These are phyloP conservation scores for Sanghuangporus sanghuang DNA, from an alignment of 1,284 basidiomycete species.

Conservation along the genomic window DNA sequence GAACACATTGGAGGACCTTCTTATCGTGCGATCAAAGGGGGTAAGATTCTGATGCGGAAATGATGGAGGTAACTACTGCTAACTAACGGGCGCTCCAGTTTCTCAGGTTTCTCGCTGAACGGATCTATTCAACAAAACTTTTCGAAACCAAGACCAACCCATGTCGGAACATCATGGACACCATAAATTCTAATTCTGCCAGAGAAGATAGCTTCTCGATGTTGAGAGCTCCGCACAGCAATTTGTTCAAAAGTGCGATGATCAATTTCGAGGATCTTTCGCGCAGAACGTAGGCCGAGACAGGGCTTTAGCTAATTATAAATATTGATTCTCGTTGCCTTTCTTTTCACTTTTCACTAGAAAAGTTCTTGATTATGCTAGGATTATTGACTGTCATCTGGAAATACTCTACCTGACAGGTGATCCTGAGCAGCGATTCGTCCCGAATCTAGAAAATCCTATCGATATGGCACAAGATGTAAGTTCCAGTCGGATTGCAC, in stretches of 20 bases:
- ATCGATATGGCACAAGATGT: not conserved
- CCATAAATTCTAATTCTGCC: not conserved
- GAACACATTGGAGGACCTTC: not conserved
- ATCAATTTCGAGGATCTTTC: not conserved
- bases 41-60: not conserved
- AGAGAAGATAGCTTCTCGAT: not conserved
- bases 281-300: not conserved
- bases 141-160: not conserved
- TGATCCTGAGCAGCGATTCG: not conserved
- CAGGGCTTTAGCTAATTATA: not conserved
- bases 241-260: not conserved
- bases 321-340: not conserved
- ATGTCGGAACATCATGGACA: not conserved
- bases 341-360: not conserved
- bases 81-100: not conserved
- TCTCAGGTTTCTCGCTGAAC: not conserved
- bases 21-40: not conserved
- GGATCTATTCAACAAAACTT: not conserved
- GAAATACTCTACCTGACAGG: not conserved
- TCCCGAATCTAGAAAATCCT: not conserved
- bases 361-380: not conserved
- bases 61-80: no score
- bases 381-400: not conserved
- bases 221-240: not conserved
- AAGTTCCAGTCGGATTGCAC: not conserved